These are phyloP conservation scores for Plasmodiophora brassicae DNA, from an alignment of 208 protist genomes.

Conservation along the genomic window DNA sequence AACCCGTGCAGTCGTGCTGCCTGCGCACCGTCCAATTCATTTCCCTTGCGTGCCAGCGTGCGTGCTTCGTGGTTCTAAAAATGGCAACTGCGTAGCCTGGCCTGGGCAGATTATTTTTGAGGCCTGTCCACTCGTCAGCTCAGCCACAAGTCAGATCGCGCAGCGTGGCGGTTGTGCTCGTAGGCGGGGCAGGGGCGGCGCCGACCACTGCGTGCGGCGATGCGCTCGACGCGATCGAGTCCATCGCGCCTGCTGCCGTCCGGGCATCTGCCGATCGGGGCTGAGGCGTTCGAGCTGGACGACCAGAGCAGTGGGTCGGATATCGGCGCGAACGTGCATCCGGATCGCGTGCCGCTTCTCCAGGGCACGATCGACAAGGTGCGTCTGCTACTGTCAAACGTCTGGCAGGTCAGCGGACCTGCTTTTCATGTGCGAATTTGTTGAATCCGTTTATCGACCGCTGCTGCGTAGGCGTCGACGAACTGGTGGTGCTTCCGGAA, in stretches of 20 bases:
- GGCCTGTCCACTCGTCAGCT: no score
- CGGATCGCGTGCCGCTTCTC: not conserved
- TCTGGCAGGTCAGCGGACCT: slow-evolving; percentile 30
- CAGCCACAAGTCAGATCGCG: no score
- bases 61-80: no score
- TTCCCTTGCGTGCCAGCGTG: no score
- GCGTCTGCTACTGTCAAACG: not conserved
- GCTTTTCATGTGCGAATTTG: not conserved
- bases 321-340: not conserved
- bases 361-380: not conserved
- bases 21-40: no score
- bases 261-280: not conserved
- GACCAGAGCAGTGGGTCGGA: not conserved
- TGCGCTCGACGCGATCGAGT: not conserved
- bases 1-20: no score
- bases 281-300: not conserved
- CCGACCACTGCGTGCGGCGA: not conserved
- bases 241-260: no score
- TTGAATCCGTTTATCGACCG: not conserved
- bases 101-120: no score
- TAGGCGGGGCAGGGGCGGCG: not conserved
- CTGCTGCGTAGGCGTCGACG: not conserved
- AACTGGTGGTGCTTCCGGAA: not conserved
- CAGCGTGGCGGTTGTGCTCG: no score
- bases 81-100: no score